Evolutionary conservation across 129 eudicot genomes (phyloP).

Genomic region (Flaveria trinervia): DNA sequence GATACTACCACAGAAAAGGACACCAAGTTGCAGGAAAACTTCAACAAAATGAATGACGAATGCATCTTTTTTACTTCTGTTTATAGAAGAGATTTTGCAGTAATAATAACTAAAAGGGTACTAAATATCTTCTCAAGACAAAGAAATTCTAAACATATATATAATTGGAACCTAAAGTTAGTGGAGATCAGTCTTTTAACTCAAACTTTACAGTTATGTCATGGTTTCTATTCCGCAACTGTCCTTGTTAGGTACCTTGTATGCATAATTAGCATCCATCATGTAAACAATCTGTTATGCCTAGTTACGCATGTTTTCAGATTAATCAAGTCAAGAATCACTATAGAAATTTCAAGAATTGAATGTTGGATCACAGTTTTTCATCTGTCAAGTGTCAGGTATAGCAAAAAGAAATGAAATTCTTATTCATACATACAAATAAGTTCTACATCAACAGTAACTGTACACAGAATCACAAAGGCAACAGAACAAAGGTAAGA

Average conservation of each 20-base stretch:
- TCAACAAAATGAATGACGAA: constrained; percentile 15
- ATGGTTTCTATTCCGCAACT: not conserved
- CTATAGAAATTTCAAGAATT: not conserved
- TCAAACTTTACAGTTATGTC: not conserved
- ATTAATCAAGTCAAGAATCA: not conserved
- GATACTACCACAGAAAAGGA: constrained; percentile 18
- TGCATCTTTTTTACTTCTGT: constrained; percentile 11
- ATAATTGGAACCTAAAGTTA: not conserved
- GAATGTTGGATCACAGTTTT: constrained; percentile 1
- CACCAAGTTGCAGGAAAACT: constrained; percentile 17
- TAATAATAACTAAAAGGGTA: not conserved
- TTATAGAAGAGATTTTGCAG: not conserved
- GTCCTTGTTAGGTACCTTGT: not conserved
- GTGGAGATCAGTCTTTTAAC: not conserved
- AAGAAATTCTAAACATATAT: not conserved
- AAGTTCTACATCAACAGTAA: not conserved
- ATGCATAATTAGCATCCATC: not conserved
- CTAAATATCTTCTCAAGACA: not conserved
- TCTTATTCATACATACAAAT: not conserved
- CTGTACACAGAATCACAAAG: too few species aligned
- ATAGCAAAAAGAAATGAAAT: not conserved
- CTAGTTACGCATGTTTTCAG: not conserved
- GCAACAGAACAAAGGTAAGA: not conserved
- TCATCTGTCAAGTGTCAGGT: not conserved
- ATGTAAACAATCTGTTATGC: not conserved